phyloP scores from a whole-genome alignment of 345 rosid species.

The Angophora floribunda region DNA sequence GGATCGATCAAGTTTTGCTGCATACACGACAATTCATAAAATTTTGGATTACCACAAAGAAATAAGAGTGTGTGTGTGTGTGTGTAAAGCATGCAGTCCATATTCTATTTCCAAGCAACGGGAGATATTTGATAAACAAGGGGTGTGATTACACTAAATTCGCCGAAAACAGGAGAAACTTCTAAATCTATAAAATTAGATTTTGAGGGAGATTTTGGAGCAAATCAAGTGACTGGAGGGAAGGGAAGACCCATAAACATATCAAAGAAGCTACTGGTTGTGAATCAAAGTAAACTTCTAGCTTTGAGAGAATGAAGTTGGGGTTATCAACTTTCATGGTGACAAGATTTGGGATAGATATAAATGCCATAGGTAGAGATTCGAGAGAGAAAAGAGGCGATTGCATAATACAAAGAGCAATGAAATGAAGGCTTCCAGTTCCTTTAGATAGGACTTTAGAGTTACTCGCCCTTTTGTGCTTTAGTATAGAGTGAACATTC shows the following conservation, averaged over 20 bases:
- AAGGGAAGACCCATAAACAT: background rate
- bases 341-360: background rate
- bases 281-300: background rate
- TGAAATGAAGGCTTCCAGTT: background rate
- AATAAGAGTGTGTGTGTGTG: too few relatives aligned
- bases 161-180: too few relatives aligned
- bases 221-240: too few relatives aligned
- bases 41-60: background rate
- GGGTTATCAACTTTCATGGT: background rate
- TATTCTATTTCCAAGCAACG: background rate
- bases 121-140: background rate
- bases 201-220: background rate
- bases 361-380: background rate
- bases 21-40: too few relatives aligned
- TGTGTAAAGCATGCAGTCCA: too few relatives aligned
- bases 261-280: background rate
- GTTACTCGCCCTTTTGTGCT: background rate
- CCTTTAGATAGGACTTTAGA: too few relatives aligned
- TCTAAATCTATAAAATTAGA: background rate
- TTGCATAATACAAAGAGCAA: background rate
- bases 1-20: too few relatives aligned
- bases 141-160: background rate
- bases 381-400: background rate
- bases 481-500: background rate
- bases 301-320: background rate